Percentiles rank a stretch among this genome's conserved stretches.
Evolutionary conservation across 2,329 filamentous ascomycete species (phyloP).

Genomic region (Verticillium albo-atrum): DNA sequence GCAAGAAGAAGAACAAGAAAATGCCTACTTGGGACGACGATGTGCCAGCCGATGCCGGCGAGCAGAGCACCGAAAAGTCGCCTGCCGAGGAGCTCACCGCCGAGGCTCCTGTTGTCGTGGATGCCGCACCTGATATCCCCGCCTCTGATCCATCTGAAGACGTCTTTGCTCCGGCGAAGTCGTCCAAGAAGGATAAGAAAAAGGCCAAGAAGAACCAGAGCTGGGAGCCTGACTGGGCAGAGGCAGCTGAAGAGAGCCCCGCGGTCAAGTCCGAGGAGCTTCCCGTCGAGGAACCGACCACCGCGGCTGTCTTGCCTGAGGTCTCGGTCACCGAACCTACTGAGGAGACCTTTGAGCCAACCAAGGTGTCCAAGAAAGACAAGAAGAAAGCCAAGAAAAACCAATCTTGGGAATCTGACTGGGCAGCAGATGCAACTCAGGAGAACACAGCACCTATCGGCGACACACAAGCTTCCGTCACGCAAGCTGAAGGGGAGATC

Average conservation of each 20-base stretch:
- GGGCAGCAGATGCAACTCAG: conserved; percentile 3
- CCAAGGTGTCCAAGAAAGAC: conserved; percentile 23
- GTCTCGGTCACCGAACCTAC: neutral
- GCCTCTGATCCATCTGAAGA: conserved; percentile 7
- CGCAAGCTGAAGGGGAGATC: neutral
- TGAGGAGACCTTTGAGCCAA: conserved; percentile 8
- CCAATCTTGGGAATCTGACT: neutral
- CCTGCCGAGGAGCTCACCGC: conserved; percentile 14
- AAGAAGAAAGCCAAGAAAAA: conserved; percentile 19
- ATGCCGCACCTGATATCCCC: neutral
- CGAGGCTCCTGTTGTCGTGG: neutral
- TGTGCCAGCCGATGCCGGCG: neutral
- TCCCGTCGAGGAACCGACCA: neutral
- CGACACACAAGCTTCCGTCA: neutral
- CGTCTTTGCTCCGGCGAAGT: conserved; percentile 21
- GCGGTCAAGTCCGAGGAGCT: neutral
- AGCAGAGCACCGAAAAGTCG: neutral
- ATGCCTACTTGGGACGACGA: conserved; percentile 1
- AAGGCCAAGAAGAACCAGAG: conserved; percentile 27
- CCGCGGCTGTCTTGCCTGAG: neutral
- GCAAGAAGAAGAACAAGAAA: conserved; percentile 11
- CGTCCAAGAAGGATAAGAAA: conserved; percentile 33
- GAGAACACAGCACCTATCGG: conserved; percentile 9
- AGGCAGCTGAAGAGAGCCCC: neutral
- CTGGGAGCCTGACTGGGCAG: neutral